phyloP scores from a whole-genome alignment of 2,329 filamentous ascomycete genomes.

The Beauveria sp. region DNA sequence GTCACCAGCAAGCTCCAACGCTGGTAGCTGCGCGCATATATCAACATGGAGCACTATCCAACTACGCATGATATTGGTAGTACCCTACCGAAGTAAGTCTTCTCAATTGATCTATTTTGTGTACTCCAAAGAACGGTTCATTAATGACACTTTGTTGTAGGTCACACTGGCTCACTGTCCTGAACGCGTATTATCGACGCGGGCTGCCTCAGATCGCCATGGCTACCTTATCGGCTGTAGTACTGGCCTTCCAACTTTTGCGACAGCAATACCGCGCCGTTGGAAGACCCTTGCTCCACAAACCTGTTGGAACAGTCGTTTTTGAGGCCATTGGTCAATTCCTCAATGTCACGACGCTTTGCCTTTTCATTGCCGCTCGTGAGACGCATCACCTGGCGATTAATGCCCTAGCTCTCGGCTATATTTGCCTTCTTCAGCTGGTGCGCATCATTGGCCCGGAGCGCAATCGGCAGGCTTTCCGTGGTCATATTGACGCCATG shows the following conservation, averaged over 20 bases:
- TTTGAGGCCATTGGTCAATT: background rate
- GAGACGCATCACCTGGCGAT: background rate
- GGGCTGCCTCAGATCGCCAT: background rate
- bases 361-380: background rate
- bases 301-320: background rate
- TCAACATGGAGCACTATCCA: background rate
- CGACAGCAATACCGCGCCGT: background rate
- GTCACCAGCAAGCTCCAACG: background rate
- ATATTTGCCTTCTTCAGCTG: background rate
- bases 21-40: background rate
- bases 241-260: background rate
- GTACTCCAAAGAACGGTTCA: background rate
- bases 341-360: background rate
- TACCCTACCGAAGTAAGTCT: background rate
- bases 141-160: background rate
- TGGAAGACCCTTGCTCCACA: background rate
- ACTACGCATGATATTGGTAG: background rate
- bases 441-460: background rate
- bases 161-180: background rate
- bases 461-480: background rate
- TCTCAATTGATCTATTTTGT: no score
- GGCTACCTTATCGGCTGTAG: background rate
- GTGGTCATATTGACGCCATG: background rate
- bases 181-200: background rate
- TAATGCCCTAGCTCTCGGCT: background rate